Percentiles rank a stretch among this genome's conserved stretches.
phyloP scores from a whole-genome alignment of 2,329 filamentous ascomycete genomes.

The Ophiostoma ips region DNA sequence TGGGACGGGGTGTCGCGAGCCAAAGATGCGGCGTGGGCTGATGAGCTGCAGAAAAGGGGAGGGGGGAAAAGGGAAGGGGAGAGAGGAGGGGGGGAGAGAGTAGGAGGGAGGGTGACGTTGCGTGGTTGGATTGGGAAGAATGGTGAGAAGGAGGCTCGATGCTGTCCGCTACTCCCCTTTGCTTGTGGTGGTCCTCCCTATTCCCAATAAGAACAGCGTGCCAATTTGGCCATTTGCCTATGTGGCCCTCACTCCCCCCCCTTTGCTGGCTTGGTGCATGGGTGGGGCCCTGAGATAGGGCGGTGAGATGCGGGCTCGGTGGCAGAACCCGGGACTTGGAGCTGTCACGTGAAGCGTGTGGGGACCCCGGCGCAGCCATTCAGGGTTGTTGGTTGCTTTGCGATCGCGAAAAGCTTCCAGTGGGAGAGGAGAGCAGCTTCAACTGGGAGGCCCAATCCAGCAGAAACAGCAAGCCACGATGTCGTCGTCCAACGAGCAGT shows the following conservation, averaged over 20 bases:
- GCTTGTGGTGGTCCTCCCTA: slow-evolving; percentile 3
- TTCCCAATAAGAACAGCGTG: slow-evolving; percentile 13
- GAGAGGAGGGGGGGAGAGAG: too few relatives aligned
- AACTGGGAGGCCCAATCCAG: background rate
- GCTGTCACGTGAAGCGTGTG: slow-evolving; percentile 7
- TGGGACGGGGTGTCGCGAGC: slow-evolving; percentile 3
- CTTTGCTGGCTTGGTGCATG: slow-evolving; percentile 11
- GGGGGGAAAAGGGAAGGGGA: too few relatives aligned
- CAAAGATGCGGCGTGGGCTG: slow-evolving; percentile 4
- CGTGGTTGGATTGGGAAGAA: slow-evolving; percentile 1
- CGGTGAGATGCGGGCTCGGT: slow-evolving; percentile 12
- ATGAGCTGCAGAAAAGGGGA: background rate
- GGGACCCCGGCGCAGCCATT: background rate
- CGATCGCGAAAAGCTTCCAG: slow-evolving; percentile 5
- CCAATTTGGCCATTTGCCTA: slow-evolving; percentile 10
- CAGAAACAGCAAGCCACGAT: slow-evolving; percentile 19
- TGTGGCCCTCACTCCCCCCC: slow-evolving; percentile 7
- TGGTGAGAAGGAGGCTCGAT: slow-evolving; percentile 6
- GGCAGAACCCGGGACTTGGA: slow-evolving; percentile 11
- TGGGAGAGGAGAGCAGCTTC: background rate
- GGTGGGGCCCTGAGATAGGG: slow-evolving; percentile 5
- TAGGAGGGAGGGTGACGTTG: slow-evolving; percentile 1
- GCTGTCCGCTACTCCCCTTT: slow-evolving; percentile 1
- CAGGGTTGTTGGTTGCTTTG: background rate
- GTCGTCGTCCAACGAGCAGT: slow-evolving; percentile 61